These are phyloP conservation scores for Dentiscutata heterogama DNA, from an alignment of 371 early-diverging fungal species.

Conservation along the genomic window DNA sequence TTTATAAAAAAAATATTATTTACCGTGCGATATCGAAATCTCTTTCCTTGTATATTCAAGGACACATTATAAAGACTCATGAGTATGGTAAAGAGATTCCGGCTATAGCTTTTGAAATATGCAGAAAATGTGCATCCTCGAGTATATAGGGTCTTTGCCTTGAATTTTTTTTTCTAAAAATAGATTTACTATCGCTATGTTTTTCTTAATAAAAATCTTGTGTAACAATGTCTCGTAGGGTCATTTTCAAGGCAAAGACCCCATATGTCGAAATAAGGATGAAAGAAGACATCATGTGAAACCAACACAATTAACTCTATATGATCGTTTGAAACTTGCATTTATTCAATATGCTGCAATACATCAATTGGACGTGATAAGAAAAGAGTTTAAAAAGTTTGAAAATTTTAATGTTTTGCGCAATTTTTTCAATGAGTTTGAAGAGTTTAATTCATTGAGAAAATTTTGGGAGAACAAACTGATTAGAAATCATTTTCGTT, in stretches of 20 bases:
- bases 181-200: too few relatives aligned
- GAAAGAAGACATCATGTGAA: conserved; percentile 3
- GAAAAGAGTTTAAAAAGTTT: not conserved
- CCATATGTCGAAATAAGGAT: conserved; percentile 16
- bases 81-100: not conserved
- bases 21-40: not conserved
- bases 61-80: not conserved
- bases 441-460: not conserved
- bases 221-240: too few relatives aligned
- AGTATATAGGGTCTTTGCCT: not conserved
- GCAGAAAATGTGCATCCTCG: not conserved
- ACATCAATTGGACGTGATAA: not conserved
- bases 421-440: not conserved
- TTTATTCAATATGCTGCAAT: conserved; percentile 20
- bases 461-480: conserved; percentile 17
- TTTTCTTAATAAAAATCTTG: too few relatives aligned
- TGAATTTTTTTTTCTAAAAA: too few relatives aligned
- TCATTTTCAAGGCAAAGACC: too few relatives aligned
- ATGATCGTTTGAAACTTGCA: not conserved
- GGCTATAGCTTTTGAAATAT: conserved; percentile 28
- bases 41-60: conserved; percentile 14
- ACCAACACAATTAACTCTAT: conserved; percentile 10
- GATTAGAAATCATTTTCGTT: conserved; percentile 16
- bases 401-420: not conserved
- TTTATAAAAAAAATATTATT: conserved; percentile 18